These are phyloP conservation scores for Exophiala aquamarina DNA, from an alignment of 2,329 filamentous ascomycete genomes.

Conservation along the genomic window DNA sequence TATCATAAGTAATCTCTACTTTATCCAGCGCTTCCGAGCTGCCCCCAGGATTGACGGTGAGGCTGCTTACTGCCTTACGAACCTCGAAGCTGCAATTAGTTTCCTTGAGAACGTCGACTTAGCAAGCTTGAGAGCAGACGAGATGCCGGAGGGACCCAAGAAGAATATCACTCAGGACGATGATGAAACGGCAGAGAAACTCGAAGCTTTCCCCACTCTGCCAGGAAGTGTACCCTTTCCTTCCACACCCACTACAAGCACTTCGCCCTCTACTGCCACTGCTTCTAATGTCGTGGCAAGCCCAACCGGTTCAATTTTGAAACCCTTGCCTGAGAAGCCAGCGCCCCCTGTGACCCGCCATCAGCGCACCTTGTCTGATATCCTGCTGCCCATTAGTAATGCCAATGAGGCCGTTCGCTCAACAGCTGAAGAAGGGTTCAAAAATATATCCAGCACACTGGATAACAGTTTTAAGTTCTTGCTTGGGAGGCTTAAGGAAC, in stretches of 20 bases:
- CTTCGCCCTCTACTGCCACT: constrained; percentile 28
- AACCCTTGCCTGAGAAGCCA: constrained; percentile 20
- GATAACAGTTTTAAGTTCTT: constrained; percentile 94
- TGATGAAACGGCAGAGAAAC: constrained; percentile 39
- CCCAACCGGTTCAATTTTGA: constrained; percentile 25
- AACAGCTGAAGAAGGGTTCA: constrained; percentile 87
- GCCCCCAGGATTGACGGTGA: constrained; percentile 86
- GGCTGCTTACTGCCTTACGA: constrained; percentile 93
- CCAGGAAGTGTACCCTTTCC: constrained; percentile 12
- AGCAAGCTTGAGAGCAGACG: constrained; percentile 79
- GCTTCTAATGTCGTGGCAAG: constrained; percentile 28
- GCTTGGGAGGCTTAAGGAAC: constrained; percentile 81
- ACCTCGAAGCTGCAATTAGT: constrained; percentile 88
- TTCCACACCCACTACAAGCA: constrained; percentile 18
- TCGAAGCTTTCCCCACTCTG: constrained; percentile 28
- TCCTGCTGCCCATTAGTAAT: constrained; percentile 80
- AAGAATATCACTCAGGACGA: constrained; percentile 51
- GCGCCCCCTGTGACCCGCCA: constrained; percentile 48
- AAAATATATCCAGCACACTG: constrained; percentile 85
- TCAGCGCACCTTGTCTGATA: constrained; percentile 76
- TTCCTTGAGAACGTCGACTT: constrained; percentile 96
- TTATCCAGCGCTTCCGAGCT: constrained; percentile 88
- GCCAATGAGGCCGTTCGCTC: constrained; percentile 82
- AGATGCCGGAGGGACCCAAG: constrained; percentile 66
- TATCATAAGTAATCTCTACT: constrained; percentile 90